Percentiles rank a stretch among this genome's conserved stretches.
phyloP scores from a whole-genome alignment of 352 stramenopile genomes.

The Phytophthora boehmeriae region DNA sequence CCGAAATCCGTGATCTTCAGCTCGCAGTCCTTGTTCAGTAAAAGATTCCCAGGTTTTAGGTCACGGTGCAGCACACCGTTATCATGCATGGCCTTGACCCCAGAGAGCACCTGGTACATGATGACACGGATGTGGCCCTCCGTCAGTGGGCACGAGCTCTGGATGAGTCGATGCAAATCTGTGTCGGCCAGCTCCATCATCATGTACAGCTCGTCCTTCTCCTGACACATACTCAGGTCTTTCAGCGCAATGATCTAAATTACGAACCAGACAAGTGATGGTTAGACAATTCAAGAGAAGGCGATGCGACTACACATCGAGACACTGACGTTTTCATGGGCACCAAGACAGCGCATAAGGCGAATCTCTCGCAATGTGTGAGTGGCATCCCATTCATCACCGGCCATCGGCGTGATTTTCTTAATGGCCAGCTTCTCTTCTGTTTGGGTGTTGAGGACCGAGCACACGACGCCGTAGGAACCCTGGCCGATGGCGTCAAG shows the following conservation, averaged over 20 bases:
- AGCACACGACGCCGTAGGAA: constrained; percentile 95
- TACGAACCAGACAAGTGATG: background rate
- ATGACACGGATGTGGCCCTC: constrained; percentile 87
- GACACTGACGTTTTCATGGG: constrained; percentile 87
- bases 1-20: constrained; percentile 96
- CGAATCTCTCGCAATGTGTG: constrained; percentile 91
- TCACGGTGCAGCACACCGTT: constrained; percentile 94
- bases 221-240: constrained; percentile 90
- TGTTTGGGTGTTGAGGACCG: constrained; percentile 78
- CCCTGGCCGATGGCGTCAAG: constrained; percentile 91
- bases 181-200: constrained; percentile 96
- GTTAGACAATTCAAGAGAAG: background rate
- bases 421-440: constrained; percentile 92
- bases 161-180: constrained; percentile 91
- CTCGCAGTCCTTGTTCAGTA: constrained; percentile 93
- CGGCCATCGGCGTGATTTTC: constrained; percentile 92
- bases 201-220: constrained; percentile 96
- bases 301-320: background rate
- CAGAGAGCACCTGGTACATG: constrained; percentile 86
- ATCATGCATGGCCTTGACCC: constrained; percentile 93
- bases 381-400: constrained; percentile 89
- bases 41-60: constrained; percentile 94
- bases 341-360: constrained; percentile 88
- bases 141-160: constrained; percentile 84
- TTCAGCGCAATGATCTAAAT: constrained; percentile 89